Conservation (phyloP, 202 grass and related monocot species). For the Sporobolus alterniflorus region DNA sequence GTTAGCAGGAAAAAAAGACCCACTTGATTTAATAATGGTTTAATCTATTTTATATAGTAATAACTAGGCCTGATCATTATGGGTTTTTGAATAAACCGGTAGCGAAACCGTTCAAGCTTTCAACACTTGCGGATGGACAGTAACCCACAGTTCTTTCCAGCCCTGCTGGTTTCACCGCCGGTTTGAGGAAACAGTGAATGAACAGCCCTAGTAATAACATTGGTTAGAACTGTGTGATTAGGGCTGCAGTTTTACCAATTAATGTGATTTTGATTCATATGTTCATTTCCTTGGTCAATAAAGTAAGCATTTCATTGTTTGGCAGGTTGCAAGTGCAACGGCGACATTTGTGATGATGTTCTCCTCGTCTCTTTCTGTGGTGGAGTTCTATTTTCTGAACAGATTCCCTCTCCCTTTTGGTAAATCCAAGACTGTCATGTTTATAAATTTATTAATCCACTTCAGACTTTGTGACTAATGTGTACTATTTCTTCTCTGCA, state of each 20-base stretch:
- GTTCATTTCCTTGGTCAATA: background rate
- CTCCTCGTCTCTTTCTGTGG: conserved; percentile 95
- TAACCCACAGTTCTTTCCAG: too few relatives aligned
- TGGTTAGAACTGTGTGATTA: background rate
- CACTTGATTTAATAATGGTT: background rate
- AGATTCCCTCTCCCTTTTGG: conserved; percentile 95
- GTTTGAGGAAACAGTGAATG: too few relatives aligned
- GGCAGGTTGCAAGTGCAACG: conserved; percentile 94
- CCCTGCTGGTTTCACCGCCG: too few relatives aligned
- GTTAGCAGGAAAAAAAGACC: background rate
- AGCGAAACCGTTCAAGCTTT: too few relatives aligned
- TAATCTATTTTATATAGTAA: background rate
- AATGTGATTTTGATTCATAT: background rate
- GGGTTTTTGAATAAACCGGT: too few relatives aligned
- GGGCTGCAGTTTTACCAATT: background rate
- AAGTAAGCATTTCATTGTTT: conserved; percentile 1
- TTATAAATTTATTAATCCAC: background rate
- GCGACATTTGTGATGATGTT: conserved; percentile 99
- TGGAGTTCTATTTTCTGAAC: conserved; percentile 89
- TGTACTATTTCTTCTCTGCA: conserved; percentile 35
- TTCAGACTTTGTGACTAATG: background rate
- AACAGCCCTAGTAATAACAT: too few relatives aligned
- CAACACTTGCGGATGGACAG: too few relatives aligned
- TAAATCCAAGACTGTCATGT: conserved; percentile 28
- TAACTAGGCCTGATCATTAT: too few relatives aligned